Evolutionary conservation across 805 yeast species (phyloP).

Genomic region (Myxozyma kluyveri): DNA sequence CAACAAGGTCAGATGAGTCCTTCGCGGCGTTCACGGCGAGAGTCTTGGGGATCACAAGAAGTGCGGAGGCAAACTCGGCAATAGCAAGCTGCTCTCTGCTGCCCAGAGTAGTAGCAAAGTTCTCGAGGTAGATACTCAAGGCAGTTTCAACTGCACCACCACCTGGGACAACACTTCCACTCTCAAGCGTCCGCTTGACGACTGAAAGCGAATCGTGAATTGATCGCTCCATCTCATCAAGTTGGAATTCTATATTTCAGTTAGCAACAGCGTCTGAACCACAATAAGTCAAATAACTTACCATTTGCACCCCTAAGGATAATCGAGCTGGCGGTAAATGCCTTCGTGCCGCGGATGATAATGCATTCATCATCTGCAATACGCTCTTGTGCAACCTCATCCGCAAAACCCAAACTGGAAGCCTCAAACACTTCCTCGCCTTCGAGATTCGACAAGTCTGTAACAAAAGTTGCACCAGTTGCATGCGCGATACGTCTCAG

Average conservation of each 20-base stretch:
- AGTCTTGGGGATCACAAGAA: constrained; percentile 91
- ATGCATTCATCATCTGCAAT: constrained; percentile 97
- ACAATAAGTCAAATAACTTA: constrained; percentile 1
- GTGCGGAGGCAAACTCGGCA: constrained; percentile 91
- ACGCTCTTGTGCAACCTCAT: constrained; percentile 83
- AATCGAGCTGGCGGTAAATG: constrained; percentile 87
- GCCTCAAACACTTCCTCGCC: constrained; percentile 92
- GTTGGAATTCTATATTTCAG: constrained; percentile 54
- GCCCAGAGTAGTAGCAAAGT: constrained; percentile 96
- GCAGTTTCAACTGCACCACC: constrained; percentile 99
- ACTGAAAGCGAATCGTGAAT: constrained; percentile 91
- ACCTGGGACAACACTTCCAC: constrained; percentile 94
- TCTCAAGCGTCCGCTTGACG: constrained; percentile 91
- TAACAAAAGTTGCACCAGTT: constrained; percentile 89
- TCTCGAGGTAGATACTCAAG: constrained; percentile 87
- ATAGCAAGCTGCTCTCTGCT: constrained; percentile 97
- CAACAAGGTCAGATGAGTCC: constrained; percentile 90
- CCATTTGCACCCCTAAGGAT: constrained; percentile 89
- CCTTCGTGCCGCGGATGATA: constrained; percentile 80
- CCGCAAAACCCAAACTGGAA: constrained; percentile 82
- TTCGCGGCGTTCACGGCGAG: constrained; percentile 96
- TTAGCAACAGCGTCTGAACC: constrained; percentile 35
- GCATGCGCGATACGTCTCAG: constrained; percentile 95
- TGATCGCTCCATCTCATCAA: constrained; percentile 98
- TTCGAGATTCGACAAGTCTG: constrained; percentile 87